Base-by-base conservation (phyloP, 2,329 filamentous ascomycete species). In the Coniochaeta hoffmannii region DNA sequence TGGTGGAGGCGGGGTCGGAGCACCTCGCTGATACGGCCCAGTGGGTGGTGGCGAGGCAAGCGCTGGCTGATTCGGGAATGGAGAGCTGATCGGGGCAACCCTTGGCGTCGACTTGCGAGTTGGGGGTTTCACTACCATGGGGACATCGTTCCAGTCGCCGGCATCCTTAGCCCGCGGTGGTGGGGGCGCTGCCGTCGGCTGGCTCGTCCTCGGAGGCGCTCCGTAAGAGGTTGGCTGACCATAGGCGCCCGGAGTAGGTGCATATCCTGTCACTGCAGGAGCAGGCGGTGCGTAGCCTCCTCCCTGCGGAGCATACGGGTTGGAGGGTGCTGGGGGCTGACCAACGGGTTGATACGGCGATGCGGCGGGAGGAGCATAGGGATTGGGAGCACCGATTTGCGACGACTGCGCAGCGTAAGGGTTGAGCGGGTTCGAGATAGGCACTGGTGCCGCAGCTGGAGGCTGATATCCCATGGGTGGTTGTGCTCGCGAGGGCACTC, bases 81-180 rank as follows among this genome's bases (percentile, higher is more conserved):
- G 89, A 17, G 88, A 83, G n/a, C 79, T 83, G 53, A 91, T 83
- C 3, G 87, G 76, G 53, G 84, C 81, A 19, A 83, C 76, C 55
- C 79, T 84, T 2, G 92, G 90, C 1, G 93, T 97, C 49, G 79
- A 79, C 66, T 87, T 83, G 61, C 92, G 85, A 22, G 86, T 80
- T 14, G 82, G 80, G n/a, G 87, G 79, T 74, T 93, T 90, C 49
- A 83, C 79, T 49, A 97, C 88, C 64, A 96, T 81, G 1, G 94
- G 94, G 53, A 95, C 87, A 70, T 99, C 94, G 63, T 99, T 99
- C 94, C 94, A 99, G 63, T 89, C 88, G 28, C 86, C 83, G 60
- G 86, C 86, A 60, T 88, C 87, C 66, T 85, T 86, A 56, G 82
- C 76, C 65, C 83, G 85, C 10, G 89, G 83, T 17, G 89, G 83